A percentile compares a stretch with the other conserved stretches of the same genome.
Evolutionary conservation across 2,329 filamentous ascomycete genomes (phyloP).

Genomic region (Microascus cirrosus): DNA sequence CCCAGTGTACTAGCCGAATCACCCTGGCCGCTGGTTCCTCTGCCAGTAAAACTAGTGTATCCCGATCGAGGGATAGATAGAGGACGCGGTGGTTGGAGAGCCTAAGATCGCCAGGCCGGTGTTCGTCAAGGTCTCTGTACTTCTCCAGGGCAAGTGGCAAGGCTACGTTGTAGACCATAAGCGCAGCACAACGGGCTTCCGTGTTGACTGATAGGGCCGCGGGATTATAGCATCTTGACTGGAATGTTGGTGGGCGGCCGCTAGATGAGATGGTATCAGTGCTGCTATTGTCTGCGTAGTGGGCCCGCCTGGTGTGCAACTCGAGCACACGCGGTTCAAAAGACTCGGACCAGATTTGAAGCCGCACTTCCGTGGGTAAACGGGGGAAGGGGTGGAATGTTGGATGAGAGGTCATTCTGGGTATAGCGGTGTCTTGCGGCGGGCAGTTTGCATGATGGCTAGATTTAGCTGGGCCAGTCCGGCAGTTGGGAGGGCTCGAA

Average conservation of each 20-base stretch:
- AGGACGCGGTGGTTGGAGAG: neutral
- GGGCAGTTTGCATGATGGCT: too few relatives aligned
- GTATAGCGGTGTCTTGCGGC: too few relatives aligned
- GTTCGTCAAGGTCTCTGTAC: neutral
- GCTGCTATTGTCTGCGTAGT: neutral
- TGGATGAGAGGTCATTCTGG: neutral
- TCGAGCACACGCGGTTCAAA: neutral
- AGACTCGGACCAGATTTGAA: constrained; percentile 2
- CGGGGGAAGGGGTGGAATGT: neutral
- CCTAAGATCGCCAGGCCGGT: neutral
- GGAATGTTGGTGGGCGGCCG: neutral
- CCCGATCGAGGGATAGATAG: neutral
- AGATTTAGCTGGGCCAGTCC: too few relatives aligned
- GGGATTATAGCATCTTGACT: neutral
- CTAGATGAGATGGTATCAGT: too few relatives aligned
- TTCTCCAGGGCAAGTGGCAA: neutral
- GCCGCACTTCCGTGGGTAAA: neutral
- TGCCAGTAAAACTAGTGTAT: neutral
- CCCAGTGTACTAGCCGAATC: neutral
- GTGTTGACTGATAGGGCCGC: neutral
- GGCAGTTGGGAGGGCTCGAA: too few relatives aligned
- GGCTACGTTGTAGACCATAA: neutral
- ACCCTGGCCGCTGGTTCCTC: neutral
- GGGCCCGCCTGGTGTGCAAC: neutral
- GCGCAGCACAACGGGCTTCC: neutral